Evolutionary conservation across 1,139 yeast species (phyloP), one percentile per base, ranked within the genome.

Genomic region (Blastobotrys apis): DNA sequence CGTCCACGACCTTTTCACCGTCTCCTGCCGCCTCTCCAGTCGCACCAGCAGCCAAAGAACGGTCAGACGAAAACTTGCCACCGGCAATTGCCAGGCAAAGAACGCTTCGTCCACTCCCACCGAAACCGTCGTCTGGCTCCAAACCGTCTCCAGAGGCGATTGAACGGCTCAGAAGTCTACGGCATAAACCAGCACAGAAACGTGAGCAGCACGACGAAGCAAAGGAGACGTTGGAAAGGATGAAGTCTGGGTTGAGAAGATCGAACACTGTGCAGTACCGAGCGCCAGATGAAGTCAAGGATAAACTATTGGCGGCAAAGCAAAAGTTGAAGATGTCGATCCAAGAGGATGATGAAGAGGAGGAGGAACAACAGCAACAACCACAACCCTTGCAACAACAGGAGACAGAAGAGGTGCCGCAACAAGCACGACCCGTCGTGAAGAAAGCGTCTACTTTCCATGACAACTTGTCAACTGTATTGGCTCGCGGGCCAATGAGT

Each of bases 121-220:
- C 44, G n/a, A 32, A 33, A 23, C 39, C 44, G 16, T 30, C 37
- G 3, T 16, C 17, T 12, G 37, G 30, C 3, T 10, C 31, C 3
- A 43, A 43, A 27, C 38, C 47, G 9, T 38, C 49, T 1, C 44
- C 49, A 12, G 57, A 57, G 25, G 60, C 59, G 3, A 30, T 55
- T 29, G 59, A 56, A 23, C 49, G 50, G 21, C 49, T 58, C 20
- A 47, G 52, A 15, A 49, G 47, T n/a, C 43, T 60, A 35, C 41
- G 63, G 25, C 52, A 26, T 49, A 54, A 23, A 49, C 49, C 16
- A 45, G 57, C 63, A 6, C 49, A 50, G 32, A 54, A 53, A 33
- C 50, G 48, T 43, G 38, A 55, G 50, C 52, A 59, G 45, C 47
- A 56, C 20, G 55, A 64, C 45, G 47, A 47, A 31, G 52, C 43